Evolutionary conservation across 2,329 filamentous ascomycete species (phyloP).

Genomic region (Botrytis cinerea): DNA sequence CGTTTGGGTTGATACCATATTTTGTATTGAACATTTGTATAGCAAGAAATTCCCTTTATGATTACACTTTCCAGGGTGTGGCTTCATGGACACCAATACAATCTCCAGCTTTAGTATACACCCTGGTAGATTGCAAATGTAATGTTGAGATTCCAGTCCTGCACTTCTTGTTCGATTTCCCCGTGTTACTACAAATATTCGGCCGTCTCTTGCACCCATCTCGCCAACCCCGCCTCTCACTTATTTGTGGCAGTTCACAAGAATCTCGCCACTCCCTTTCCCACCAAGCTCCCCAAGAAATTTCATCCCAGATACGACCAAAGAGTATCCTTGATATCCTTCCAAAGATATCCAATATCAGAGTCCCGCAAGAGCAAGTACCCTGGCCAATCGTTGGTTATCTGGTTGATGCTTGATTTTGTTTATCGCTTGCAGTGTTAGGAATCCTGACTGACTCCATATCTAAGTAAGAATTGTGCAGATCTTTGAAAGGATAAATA

Average conservation of each 20-base stretch:
- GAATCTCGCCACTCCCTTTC: too few relatives aligned
- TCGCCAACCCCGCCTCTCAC: too few relatives aligned
- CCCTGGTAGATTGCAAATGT: not conserved
- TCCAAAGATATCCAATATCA: too few relatives aligned
- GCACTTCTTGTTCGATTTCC: too few relatives aligned
- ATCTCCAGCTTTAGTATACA: not conserved
- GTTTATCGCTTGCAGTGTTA: not conserved
- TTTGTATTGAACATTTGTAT: slow-evolving; percentile 2
- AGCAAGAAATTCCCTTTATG: not conserved
- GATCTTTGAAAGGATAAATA: accelerated
- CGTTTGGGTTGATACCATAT: slow-evolving; percentile 30
- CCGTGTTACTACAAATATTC: not conserved
- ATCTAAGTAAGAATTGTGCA: not conserved
- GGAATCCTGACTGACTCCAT: not conserved
- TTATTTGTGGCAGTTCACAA: too few relatives aligned
- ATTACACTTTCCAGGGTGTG: not conserved
- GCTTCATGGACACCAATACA: not conserved
- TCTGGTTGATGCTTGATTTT: not conserved
- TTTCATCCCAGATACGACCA: not conserved
- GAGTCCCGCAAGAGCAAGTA: not conserved
- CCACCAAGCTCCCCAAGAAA: not conserved
- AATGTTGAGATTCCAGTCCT: not conserved
- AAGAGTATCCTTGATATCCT: not conserved
- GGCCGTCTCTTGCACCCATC: not conserved
- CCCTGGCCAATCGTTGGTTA: not conserved